Conservation (phyloP, 768 basidiomycete species). For the Panaeolus papilionaceus region DNA sequence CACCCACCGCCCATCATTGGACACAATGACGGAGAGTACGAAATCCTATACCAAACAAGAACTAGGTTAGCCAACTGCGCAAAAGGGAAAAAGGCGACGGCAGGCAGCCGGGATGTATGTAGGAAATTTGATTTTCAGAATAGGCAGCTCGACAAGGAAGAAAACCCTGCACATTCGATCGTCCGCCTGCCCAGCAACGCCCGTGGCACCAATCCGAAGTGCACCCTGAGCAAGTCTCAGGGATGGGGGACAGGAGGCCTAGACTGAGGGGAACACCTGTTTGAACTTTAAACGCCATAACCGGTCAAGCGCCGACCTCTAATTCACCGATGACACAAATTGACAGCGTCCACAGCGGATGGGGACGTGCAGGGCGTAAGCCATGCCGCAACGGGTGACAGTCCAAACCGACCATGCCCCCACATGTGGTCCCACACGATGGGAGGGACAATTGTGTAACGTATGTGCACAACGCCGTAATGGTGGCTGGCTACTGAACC, state of each 20-base stretch:
- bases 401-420: slow-evolving; percentile 2
- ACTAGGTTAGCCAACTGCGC: not conserved
- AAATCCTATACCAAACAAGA: slow-evolving; percentile 49
- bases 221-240: not conserved
- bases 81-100: not conserved
- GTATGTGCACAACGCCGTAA: not conserved
- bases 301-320: slow-evolving; percentile 12
- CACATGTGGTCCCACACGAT: slow-evolving; percentile 6
- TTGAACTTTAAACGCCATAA: slow-evolving; percentile 14
- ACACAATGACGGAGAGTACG: slow-evolving; percentile 64
- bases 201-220: not conserved
- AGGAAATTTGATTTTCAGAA: not conserved
- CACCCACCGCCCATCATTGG: slow-evolving; percentile 90
- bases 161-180: slow-evolving; percentile 10
- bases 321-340: slow-evolving; percentile 11
- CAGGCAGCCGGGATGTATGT: not conserved
- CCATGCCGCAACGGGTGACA: not conserved
- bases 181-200: not conserved
- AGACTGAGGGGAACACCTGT: slow-evolving; percentile 5
- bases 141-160: not conserved
- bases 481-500: not conserved
- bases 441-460: not conserved
- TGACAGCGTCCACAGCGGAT: not conserved
- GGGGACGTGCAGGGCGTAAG: not conserved
- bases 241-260: not conserved